Evolutionary conservation across 306 rosid genomes (phyloP).

Genomic region (Acacia crassicarpa): DNA sequence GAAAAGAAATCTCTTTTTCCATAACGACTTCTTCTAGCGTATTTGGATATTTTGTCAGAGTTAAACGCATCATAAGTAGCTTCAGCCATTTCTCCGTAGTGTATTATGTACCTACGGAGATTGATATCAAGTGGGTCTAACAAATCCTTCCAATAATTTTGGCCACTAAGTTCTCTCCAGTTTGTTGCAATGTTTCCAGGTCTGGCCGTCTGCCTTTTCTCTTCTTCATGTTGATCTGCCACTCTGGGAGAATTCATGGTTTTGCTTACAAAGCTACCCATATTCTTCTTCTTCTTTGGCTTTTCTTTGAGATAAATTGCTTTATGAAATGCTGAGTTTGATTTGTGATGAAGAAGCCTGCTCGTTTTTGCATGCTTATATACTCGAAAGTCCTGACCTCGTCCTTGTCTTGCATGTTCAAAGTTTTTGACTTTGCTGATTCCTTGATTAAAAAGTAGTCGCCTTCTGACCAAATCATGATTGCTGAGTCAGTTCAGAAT

Average conservation of each 20-base stretch:
- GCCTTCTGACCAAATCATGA: neutral
- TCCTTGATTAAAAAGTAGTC: neutral
- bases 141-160: neutral
- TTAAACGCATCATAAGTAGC: neutral
- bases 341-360: neutral
- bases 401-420: neutral
- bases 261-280: neutral
- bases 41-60: neutral
- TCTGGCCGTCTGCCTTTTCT: slow-evolving; percentile 12
- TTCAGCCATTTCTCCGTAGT: neutral
- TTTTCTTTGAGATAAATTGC: neutral
- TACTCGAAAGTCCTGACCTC: neutral
- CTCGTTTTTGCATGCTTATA: neutral
- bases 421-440: neutral
- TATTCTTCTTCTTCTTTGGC: neutral
- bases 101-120: neutral
- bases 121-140: neutral
- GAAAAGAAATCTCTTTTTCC: neutral
- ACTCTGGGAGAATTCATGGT: neutral
- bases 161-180: neutral
- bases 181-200: neutral
- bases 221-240: neutral
- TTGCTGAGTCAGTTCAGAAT: neutral
- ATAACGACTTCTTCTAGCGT: neutral
- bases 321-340: neutral